Base-by-base conservation (phyloP, 495 filamentous ascomycete genomes). In the Aspergillus nidulans region DNA sequence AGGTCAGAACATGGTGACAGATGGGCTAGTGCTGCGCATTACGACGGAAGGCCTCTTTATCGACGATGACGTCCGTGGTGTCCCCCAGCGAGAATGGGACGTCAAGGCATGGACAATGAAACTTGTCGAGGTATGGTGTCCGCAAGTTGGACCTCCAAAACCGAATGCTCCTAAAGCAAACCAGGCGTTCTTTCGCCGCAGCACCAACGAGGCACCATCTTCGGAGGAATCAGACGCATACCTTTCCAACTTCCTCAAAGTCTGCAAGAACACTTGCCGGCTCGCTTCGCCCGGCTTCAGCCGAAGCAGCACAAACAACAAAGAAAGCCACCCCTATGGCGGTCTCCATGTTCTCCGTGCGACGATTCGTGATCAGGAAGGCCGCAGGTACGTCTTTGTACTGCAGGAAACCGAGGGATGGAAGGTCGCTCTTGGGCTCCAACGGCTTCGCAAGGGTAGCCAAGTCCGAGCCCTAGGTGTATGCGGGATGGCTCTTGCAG, bases 41-140 rank as follows among this genome's bases (percentile, higher is more conserved):
- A 89, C 84, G 1, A 91, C 86, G 2, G 94, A 95, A 67, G 94
- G 94, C 4, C 81, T 97, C 30, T 97, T 97, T 68, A 90, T 98
- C 60, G 94, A 98, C 65, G 95, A 97, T 66, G 94, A 96, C 61
- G 76, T 96, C 34, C 84, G 91, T 16, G 85, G 85, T 38, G 87
- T 95, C 2, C 84, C 87, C 18, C 90, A 96, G 67, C 81, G 94
- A 45, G 95, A 97, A 72, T 98, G 95, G 95, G 94, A 98, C 66
- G 81, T 97, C 68, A 97, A 97, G 66, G 92, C 92, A 16, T 97
- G 94, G 94, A 95, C 90, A 12, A 81, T 98, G 72, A 96, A 92
- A 69, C 75, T 85, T 23, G 84, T 94, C 59, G 94, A 98, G 77
- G 85, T 97, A 68, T 92, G 89, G 84, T 91, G 87, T 60, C 85